These are phyloP conservation scores for Fusarium solani-melongenae DNA, from an alignment of 2,329 filamentous ascomycete genomes.

Conservation along the genomic window DNA sequence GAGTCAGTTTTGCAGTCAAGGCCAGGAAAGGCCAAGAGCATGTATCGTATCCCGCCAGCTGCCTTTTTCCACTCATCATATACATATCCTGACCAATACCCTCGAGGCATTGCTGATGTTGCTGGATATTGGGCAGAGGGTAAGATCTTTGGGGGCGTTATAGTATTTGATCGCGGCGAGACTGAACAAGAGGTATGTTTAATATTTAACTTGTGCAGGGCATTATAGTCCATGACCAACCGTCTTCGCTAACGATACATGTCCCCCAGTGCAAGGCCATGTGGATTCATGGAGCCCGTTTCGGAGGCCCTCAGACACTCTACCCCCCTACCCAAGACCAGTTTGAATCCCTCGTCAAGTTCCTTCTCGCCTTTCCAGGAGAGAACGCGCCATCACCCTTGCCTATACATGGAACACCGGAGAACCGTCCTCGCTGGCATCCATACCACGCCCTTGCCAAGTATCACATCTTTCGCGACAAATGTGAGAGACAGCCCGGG, in stretches of 20 bases:
- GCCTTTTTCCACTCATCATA: conserved; percentile 6
- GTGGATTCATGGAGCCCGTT: not conserved
- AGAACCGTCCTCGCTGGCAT: conserved; percentile 22
- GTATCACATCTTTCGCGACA: conserved; percentile 25
- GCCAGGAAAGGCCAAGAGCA: not conserved
- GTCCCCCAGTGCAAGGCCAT: not conserved
- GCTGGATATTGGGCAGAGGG: conserved; percentile 29
- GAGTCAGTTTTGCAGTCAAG: not conserved
- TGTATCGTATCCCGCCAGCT: not conserved
- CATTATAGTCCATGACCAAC: not conserved
- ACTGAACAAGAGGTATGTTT: conserved; percentile 5
- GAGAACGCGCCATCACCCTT: not conserved
- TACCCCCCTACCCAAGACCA: conserved; percentile 12
- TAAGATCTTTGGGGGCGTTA: conserved; percentile 19
- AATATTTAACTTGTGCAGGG: not conserved
- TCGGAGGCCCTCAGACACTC: not conserved
- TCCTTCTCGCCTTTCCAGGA: not conserved
- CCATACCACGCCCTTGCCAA: not conserved
- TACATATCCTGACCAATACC: not conserved
- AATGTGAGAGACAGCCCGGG: not conserved
- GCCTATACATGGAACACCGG: not conserved
- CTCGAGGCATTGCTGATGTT: not conserved
- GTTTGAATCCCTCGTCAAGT: conserved; percentile 7
- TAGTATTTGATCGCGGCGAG: conserved; percentile 22
- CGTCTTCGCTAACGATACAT: not conserved